Evolutionary conservation across 495 filamentous ascomycete genomes (phyloP), one percentile per base, ranked within the genome.

Genomic region (Hypomontagnella monticulosa): DNA sequence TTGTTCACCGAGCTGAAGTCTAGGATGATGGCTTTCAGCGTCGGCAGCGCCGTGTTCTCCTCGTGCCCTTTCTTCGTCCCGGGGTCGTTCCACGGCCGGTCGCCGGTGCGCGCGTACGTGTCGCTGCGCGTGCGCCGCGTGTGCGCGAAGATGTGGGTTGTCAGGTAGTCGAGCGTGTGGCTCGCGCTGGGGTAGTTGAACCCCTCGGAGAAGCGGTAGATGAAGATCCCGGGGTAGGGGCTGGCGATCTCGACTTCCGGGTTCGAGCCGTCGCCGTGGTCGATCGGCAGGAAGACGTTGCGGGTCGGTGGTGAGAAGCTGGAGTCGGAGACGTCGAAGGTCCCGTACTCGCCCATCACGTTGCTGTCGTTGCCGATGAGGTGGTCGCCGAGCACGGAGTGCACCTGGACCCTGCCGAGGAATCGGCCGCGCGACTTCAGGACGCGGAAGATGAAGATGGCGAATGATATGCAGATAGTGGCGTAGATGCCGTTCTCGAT

Each of bases 1-100:
- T 97, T 93, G 78, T 99, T 97, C 69, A 99, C 95, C 0, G 92
- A 93, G 37, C 89, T 91, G 76, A 99, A 96, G 73, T 99, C 95
- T 15, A 99, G 87, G 57, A 99, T 96, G 71, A 99, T 82, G 38
- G 95, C 94, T 71, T 93, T 93, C 44, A 98, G 85, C 0, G 88
- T 91, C 3, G 95, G 91, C 1, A 88, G 80, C n/a, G 58, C 27
- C 4, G 47, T 59, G 14, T 63, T 52, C 33, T 72, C 63, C 14
- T 50, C 34, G 10, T 64, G 50, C 4, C 46, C 48, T 10, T 71
- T 74, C 12, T 85, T 84, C 36, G 92, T 90, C 33, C 93, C 95
- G 0, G 95, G 91, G 71, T 98, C 90, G 73, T 98, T 98, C 95
- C 95, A 99, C 4, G 95, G 93, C 1, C 96, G 87, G 71, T 99